Percentiles rank a stretch among this genome's conserved stretches.
Evolutionary conservation across 2,329 filamentous ascomycete species (phyloP).

Genomic region (Hymenoscyphus linearis): DNA sequence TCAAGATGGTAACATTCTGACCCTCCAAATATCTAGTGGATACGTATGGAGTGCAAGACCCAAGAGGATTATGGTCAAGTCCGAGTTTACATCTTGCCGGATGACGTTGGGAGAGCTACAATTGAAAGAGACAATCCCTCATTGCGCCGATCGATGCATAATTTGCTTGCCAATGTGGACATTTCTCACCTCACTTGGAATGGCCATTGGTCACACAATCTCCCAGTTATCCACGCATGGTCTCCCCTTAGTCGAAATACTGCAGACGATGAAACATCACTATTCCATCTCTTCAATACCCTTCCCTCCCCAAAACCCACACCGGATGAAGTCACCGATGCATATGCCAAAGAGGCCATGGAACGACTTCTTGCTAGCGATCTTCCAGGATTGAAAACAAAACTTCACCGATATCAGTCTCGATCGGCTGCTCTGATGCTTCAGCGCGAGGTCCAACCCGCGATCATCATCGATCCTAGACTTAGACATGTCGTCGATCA

Average conservation of each 20-base stretch:
- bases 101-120: slow-evolving; percentile 52
- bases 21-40: slow-evolving; percentile 16
- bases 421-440: slow-evolving; percentile 79
- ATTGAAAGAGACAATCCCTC: slow-evolving; percentile 44
- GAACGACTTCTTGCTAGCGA: slow-evolving; percentile 48
- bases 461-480: slow-evolving; percentile 66
- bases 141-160: slow-evolving; percentile 42
- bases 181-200: slow-evolving; percentile 52
- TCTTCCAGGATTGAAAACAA: slow-evolving; percentile 55
- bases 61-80: slow-evolving; percentile 30
- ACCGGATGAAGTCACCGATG: slow-evolving; percentile 43
- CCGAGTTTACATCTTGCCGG: slow-evolving; percentile 59
- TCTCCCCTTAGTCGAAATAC: slow-evolving; percentile 28
- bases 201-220: slow-evolving; percentile 33
- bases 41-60: slow-evolving; percentile 28
- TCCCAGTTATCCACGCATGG: slow-evolving; percentile 35
- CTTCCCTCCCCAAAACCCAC: slow-evolving; percentile 62
- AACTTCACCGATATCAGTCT: slow-evolving; percentile 72
- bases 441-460: slow-evolving; percentile 66
- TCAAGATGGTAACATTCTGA: not conserved
- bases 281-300: slow-evolving; percentile 69
- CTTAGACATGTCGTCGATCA: slow-evolving; percentile 57
- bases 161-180: slow-evolving; percentile 50
- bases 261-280: slow-evolving; percentile 41
- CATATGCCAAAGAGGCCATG: slow-evolving; percentile 48